Base-by-base conservation (phyloP, 2,329 filamentous ascomycete genomes). In the Aspergillus puulaauensis region DNA sequence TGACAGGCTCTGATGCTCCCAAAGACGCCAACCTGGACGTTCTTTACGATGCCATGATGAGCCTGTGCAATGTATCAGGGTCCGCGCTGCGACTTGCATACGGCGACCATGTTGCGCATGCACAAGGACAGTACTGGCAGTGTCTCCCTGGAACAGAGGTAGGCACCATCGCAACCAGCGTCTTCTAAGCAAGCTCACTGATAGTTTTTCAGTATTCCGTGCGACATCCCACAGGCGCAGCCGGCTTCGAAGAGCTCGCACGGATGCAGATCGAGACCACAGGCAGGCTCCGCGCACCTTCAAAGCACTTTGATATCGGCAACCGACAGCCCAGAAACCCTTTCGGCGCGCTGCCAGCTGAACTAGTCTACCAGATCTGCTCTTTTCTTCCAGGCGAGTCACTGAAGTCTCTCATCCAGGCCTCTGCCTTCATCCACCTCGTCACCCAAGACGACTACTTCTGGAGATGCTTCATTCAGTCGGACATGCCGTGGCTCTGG, bases 51-150 rank as follows among this genome's bases (percentile, higher is more conserved):
- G 54, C 55, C 39, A 61, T 64, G 64, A 58, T 51, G 3, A 37
- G 51, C 7, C 19, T 62, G 19, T 57, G 52, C 52, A 66, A 66
- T 46, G 44, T 48, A 6, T 54, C 59, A 11, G 46, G 52, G 15
- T 61, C 59, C 3, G 59, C 64, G 3, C 23, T 66, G 24, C 52
- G 61, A 6, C 45, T 66, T n/a, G 58, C 43, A 44, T 66, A 66
- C 12, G 64, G 64, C 9, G 50, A 57, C 11, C 62, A 66, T 40
- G 50, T 64, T 15, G 33, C 40, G 14, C 59, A 55, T n/a, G 59
- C 64, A 3, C 64, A 66, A 27, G 62, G 64, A n/a, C 64, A 62
- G 40, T 64, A 64, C 35, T 66, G 64, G 64, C 62, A 64, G 37
- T 64, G 60, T 41, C 61, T 64, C 14, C 62, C 64, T 4, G 64